Evolutionary conservation across 1,284 basidiomycete species (phyloP), one percentile per base, ranked within the genome.

Genomic region (Porodaedalea pini): DNA sequence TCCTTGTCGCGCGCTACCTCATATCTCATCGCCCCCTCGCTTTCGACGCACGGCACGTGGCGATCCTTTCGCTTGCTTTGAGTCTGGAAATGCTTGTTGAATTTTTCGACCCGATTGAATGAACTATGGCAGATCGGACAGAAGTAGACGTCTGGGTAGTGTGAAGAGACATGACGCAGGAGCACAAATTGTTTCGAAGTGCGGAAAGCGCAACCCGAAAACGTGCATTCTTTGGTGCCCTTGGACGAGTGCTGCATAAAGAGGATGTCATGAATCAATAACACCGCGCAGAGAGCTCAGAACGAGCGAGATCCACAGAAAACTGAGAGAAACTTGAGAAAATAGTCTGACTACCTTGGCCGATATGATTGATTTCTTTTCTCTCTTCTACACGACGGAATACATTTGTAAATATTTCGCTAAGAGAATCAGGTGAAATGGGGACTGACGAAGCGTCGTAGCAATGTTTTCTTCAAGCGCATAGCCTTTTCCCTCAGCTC

Each of bases 141-240:
- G 37, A 57, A 57, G 31, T 36, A 51, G 10, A 40, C 40, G 17
- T 41, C 40, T 13, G 56, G 56, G 25, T 51, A 57, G 27, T 57
- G 56, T 5, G 50, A 45, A 15, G 19, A 32, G 21, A 57, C 19
- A 21, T 57, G 56, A 19, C 53, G 53, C 11, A 34, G 31, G 44
- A 45, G 25, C 1, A 45, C 11, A 5, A 29, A 11, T 23, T 48
- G 31, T 34, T 23, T 27, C 17, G 27, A 19, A 4, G 43, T 27
- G 10, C n/a, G 25, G 31, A 55, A 55, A 19, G 29, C 17, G 27
- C 53, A 55, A 27, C n/a, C 25, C 5, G 23, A 31, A 21, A 19
- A 55, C 3, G 29, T 47, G 31, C 53, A 55, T 23, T 32, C 21
- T 13, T 31, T 21, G 29, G 10, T 34, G 40, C 15, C 19, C 19